Evolutionary conservation across 371 early-diverging fungal species (phyloP), one percentile per base, ranked within the genome.

Genomic region (Zychaea mexicana): DNA sequence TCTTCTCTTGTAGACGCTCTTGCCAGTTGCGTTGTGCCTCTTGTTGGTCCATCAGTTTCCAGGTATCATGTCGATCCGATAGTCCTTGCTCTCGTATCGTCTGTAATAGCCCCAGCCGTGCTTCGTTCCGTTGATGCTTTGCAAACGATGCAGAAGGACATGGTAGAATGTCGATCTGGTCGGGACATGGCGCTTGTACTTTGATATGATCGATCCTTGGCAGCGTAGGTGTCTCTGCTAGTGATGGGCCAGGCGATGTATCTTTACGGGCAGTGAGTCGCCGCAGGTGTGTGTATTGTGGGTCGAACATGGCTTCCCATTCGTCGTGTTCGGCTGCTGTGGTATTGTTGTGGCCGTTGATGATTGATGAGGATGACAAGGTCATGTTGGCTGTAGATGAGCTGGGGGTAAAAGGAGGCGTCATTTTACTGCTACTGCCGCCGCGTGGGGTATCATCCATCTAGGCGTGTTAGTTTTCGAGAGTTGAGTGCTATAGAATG

Each of bases 291-390:
- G 56, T 36, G 27, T 45, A 67, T 19, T 62, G 68, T 10, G 68
- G 63, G 17, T 62, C 63, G 46, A 67, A 67, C 52, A 62, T 56
- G 27, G 53, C 60, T 42, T 67, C 68, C 68, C 68, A 67, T 21
- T 65, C 65, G 21, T 61, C 62, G 8, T 24, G 56, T 21, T 56
- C 52, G 38, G 49, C 22, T 42, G 42, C 15, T 53, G 53, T 17
- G 0, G 36, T 56, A 12, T 36, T 56, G 10, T 4, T 36, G 10
- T 12, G n/a, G 19, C 7, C 10, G 0, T 8, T 22, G 3, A 36
- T 21, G 13, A 36, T 36, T 2, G 56, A 56, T 31, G 36, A 19
- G 10, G 36, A 33, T 21, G 36, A 56, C 17, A 56, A 26, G 2
- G 56, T 56, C 56, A 56, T 56, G n/a, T 56, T 56, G 17, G 56